These are phyloP conservation scores for Cyclotella choctawhatcheeana DNA, from an alignment of 108 stramenopile genomes.

Conservation along the genomic window DNA sequence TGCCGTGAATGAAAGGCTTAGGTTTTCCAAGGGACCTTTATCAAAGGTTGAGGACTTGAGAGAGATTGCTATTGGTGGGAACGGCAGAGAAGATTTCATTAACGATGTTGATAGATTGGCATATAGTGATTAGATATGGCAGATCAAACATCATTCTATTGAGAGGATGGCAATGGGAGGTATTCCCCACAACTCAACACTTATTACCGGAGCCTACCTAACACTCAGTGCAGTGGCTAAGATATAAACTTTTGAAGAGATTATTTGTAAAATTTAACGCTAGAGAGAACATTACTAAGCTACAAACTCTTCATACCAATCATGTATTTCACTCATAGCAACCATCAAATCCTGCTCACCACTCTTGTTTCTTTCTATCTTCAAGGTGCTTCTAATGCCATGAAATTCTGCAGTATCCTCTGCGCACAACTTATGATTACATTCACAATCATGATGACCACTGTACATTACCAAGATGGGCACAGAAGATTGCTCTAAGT, in stretches of 20 bases:
- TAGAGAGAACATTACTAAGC: too few relatives aligned
- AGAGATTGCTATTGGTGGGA: slow-evolving; percentile 54
- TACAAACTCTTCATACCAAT: neutral
- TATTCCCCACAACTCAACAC: too few relatives aligned
- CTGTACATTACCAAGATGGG: slow-evolving; percentile 45
- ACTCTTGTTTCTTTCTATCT: slow-evolving; percentile 2
- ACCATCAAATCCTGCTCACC: neutral
- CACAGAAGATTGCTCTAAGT: slow-evolving; percentile 34
- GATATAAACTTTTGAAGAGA: too few relatives aligned
- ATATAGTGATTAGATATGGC: too few relatives aligned
- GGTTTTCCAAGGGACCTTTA: neutral
- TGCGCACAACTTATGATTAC: slow-evolving; percentile 36
- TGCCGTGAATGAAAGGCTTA: neutral
- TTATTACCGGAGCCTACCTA: slow-evolving; percentile 1
- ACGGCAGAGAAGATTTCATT: slow-evolving; percentile 55
- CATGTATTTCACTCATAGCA: neutral
- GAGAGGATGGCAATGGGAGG: too few relatives aligned
- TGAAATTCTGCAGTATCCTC: slow-evolving; percentile 48
- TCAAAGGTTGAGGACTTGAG: slow-evolving; percentile 45
- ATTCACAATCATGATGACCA: slow-evolving; percentile 10
- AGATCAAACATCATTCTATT: too few relatives aligned
- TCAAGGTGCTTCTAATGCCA: slow-evolving; percentile 24
- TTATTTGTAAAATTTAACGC: too few relatives aligned
- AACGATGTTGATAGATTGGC: slow-evolving; percentile 60
- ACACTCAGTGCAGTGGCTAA: too few relatives aligned